These are phyloP conservation scores for Laguncularia racemosa DNA, from an alignment of 345 rosid genomes.

Conservation along the genomic window DNA sequence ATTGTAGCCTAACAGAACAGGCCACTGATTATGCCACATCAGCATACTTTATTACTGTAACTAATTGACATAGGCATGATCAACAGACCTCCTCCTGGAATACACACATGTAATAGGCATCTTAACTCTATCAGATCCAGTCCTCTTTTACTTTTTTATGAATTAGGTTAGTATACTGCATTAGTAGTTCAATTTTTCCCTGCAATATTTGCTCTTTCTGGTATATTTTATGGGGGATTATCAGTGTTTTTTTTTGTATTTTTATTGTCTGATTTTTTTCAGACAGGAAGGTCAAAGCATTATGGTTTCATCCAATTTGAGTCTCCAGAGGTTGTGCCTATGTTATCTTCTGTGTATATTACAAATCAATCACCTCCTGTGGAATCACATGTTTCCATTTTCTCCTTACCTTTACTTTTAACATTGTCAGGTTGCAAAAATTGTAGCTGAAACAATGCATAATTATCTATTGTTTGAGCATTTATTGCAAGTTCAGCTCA, in stretches of 20 bases:
- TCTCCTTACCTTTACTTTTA: slow-evolving; percentile 6
- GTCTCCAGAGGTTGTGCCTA: slow-evolving; percentile 56
- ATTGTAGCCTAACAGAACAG: too few species aligned
- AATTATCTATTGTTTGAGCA: slow-evolving; percentile 80
- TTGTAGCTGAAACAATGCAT: slow-evolving; percentile 90
- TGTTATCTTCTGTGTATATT: background rate
- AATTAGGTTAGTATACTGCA: too few species aligned
- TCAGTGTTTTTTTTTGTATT: slow-evolving; percentile 2
- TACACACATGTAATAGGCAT: too few species aligned
- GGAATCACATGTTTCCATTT: background rate
- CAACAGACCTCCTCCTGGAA: too few species aligned
- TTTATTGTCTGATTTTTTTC: slow-evolving; percentile 16
- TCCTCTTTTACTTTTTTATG: too few species aligned
- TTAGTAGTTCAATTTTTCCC: too few species aligned
- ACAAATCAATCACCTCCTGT: background rate
- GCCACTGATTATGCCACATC: too few species aligned
- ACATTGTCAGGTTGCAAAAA: slow-evolving; percentile 68
- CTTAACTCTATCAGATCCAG: too few species aligned
- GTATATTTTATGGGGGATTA: background rate
- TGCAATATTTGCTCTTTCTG: background rate
- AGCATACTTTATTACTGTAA: too few species aligned
- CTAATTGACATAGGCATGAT: too few species aligned
- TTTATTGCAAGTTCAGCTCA: slow-evolving; percentile 64
- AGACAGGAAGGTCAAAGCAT: slow-evolving; percentile 96
- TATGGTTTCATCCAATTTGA: slow-evolving; percentile 84